Conservation (phyloP, 2,329 filamentous ascomycete genomes). For the Phoma sp. region DNA sequence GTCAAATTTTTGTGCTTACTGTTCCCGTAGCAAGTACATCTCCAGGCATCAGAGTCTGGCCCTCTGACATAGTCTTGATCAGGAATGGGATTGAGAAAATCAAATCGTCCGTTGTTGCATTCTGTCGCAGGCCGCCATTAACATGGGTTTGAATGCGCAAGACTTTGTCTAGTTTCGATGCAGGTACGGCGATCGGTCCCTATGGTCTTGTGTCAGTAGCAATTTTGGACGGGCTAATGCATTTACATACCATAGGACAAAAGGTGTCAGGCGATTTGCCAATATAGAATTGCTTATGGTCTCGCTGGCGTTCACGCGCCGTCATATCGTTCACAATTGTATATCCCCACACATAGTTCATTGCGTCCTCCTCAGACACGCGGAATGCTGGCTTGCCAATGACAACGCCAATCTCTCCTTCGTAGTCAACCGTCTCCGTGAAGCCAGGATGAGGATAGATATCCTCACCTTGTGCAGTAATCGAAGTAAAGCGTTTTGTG, state of each 20-base stretch:
- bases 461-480: constrained; percentile 56
- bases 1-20: no score
- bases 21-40: constrained; percentile 58
- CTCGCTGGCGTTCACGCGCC: constrained; percentile 31
- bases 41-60: constrained; percentile 52
- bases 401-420: constrained; percentile 63
- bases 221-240: background rate
- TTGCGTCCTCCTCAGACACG: constrained; percentile 53
- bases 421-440: constrained; percentile 60
- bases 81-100: constrained; percentile 54
- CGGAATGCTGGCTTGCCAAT: constrained; percentile 58
- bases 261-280: constrained; percentile 63
- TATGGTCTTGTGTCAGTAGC: constrained; percentile 19
- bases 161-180: constrained; percentile 51
- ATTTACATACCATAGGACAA: constrained; percentile 63
- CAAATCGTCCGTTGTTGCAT: constrained; percentile 54
- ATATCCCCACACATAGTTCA: constrained; percentile 62
- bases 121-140: constrained; percentile 57
- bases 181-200: constrained; percentile 60
- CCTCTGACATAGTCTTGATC: constrained; percentile 55
- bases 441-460: constrained; percentile 57
- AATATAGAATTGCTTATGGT: constrained; percentile 66
- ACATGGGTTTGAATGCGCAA: constrained; percentile 54
- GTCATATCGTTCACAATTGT: constrained; percentile 56
- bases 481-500: constrained; percentile 61